Conservation (phyloP, 2,329 filamentous ascomycete species). For the Claviceps pazoutovae region DNA sequence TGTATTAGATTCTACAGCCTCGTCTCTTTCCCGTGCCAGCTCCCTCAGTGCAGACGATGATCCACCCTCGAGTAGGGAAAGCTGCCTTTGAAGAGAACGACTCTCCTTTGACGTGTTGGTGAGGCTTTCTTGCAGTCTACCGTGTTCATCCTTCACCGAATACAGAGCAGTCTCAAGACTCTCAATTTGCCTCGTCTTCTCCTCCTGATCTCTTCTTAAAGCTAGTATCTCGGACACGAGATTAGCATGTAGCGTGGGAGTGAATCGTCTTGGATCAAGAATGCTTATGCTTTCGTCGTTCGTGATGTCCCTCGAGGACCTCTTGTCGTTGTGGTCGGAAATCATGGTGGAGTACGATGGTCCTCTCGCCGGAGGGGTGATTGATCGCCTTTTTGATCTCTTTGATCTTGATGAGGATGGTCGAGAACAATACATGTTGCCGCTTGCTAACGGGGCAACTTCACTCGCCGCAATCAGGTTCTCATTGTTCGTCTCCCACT, state of each 20-base stretch:
- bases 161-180: conserved; percentile 66
- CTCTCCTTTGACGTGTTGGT: conserved; percentile 58
- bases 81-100: conserved; percentile 68
- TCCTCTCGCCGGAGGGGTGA: conserved; percentile 45
- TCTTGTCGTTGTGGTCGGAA: conserved; percentile 28
- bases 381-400: conserved; percentile 47
- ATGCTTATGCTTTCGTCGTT: conserved; percentile 58
- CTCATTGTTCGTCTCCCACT: conserved; percentile 52
- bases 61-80: conserved; percentile 76
- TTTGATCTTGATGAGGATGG: conserved; percentile 51
- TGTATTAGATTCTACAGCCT: conserved; percentile 55
- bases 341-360: conserved; percentile 43
- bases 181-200: conserved; percentile 77
- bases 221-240: conserved; percentile 87
- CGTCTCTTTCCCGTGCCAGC: conserved; percentile 72
- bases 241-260: conserved; percentile 85
- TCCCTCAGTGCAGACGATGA: conserved; percentile 76
- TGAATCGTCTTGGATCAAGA: conserved; percentile 83
- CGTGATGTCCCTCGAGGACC: conserved; percentile 43
- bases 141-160: conserved; percentile 57
- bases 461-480: conserved; percentile 35
- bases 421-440: conserved; percentile 55
- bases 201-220: conserved; percentile 77
- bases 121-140: conserved; percentile 49
- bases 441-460: conserved; percentile 46